phyloP scores from a whole-genome alignment of 331 rosid genomes.

The Acacia pycnantha region DNA sequence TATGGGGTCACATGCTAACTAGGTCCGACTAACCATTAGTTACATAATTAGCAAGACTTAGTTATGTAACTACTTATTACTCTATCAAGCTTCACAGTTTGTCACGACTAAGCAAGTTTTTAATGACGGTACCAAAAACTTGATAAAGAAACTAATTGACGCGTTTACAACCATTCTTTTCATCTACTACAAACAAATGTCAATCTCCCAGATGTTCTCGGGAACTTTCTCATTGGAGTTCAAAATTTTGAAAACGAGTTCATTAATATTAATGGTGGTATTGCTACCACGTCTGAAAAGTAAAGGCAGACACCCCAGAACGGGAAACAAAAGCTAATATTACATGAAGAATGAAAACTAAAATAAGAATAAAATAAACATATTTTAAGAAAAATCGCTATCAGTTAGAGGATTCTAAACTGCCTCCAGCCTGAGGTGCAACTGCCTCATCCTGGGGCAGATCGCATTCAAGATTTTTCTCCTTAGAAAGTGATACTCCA shows the following conservation, averaged over 20 bases:
- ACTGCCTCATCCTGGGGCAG: constrained; percentile 46
- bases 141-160: constrained; percentile 1
- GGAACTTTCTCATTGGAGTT: not conserved
- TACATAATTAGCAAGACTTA: too few species aligned
- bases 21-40: not conserved
- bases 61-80: too few species aligned
- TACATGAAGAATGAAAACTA: constrained; percentile 20
- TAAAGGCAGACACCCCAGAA: constrained; percentile 22
- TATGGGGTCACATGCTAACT: not conserved
- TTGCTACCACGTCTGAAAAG: constrained; percentile 19
- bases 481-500: constrained; percentile 41
- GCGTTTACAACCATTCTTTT: constrained; percentile 2
- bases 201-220: constrained; percentile 9
- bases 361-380: constrained; percentile 7
- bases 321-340: constrained; percentile 23
- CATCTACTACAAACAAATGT: constrained; percentile 28
- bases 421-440: constrained; percentile 40
- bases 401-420: constrained; percentile 33
- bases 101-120: not conserved
- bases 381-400: not conserved
- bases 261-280: constrained; percentile 15
- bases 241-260: constrained; percentile 28
- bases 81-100: not conserved
- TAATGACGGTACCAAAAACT: not conserved
- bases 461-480: constrained; percentile 44